phyloP scores from a whole-genome alignment of 805 yeast genomes.

The Barnettozyma vustinii region DNA sequence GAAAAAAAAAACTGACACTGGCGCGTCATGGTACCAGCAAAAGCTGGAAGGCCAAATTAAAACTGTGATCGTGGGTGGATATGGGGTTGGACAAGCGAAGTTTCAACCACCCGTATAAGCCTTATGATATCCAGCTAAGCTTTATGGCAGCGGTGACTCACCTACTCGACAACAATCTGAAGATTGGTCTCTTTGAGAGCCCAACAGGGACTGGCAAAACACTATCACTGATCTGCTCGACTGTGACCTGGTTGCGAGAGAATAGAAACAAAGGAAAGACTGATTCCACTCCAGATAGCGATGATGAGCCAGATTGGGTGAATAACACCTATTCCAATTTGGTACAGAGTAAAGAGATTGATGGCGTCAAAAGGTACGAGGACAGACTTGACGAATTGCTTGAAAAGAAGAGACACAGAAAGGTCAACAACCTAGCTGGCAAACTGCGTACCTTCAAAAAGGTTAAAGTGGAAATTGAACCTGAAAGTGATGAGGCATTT shows the following conservation, averaged over 20 bases:
- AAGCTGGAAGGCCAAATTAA: neutral
- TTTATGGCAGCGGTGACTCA: slow-evolving; percentile 74
- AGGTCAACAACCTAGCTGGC: slow-evolving; percentile 8
- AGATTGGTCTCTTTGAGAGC: slow-evolving; percentile 80
- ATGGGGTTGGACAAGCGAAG: slow-evolving; percentile 2
- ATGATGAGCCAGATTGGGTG: slow-evolving; percentile 72
- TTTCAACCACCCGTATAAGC: slow-evolving; percentile 74
- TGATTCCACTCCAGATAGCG: slow-evolving; percentile 35
- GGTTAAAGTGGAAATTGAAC: slow-evolving; percentile 20
- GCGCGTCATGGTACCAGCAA: neutral
- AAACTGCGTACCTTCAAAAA: slow-evolving; percentile 12
- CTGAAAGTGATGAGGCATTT: slow-evolving; percentile 34
- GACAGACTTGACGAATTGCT: slow-evolving; percentile 27
- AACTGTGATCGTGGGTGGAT: neutral
- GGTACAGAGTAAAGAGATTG: slow-evolving; percentile 20
- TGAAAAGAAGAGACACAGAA: slow-evolving; percentile 12
- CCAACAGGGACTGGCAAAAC: slow-evolving; percentile 98
- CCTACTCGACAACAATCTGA: slow-evolving; percentile 47
- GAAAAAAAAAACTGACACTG: neutral
- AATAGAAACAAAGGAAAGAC: slow-evolving; percentile 6
- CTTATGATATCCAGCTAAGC: slow-evolving; percentile 72
- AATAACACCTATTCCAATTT: slow-evolving; percentile 33
- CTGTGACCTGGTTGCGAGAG: slow-evolving; percentile 76
- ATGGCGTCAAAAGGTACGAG: slow-evolving; percentile 31
- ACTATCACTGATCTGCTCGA: slow-evolving; percentile 75